These are phyloP conservation scores for Xylaria arbuscula DNA, from an alignment of 2,329 filamentous ascomycete species.

Conservation along the genomic window DNA sequence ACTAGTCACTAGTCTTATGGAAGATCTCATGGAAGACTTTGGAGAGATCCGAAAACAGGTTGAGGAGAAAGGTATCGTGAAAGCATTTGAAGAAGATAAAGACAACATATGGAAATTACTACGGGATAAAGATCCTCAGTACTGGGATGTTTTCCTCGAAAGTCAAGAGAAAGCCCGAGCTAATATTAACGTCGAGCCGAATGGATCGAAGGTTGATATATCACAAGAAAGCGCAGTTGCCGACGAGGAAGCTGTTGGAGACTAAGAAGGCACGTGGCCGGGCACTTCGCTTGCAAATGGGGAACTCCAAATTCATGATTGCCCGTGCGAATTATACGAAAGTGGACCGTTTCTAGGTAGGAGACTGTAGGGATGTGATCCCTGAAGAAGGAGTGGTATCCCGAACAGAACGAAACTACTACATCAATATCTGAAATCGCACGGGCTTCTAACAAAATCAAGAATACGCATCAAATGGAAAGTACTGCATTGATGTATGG, in stretches of 20 bases:
- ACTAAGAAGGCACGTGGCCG: conserved; percentile 39
- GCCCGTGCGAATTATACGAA: background rate
- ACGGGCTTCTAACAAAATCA: background rate
- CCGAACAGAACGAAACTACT: background rate
- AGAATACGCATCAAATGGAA: background rate
- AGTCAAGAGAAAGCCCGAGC: conserved; percentile 68
- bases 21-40: conserved; percentile 71
- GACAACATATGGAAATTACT: conserved; percentile 62
- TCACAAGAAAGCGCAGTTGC: conserved; percentile 32
- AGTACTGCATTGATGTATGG: conserved; percentile 13
- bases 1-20: conserved; percentile 70
- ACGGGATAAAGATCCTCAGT: conserved; percentile 71
- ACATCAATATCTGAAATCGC: background rate
- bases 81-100: conserved; percentile 69
- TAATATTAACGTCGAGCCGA: conserved; percentile 57
- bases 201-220: conserved; percentile 40
- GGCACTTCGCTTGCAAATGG: conserved; percentile 1
- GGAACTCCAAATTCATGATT: background rate
- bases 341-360: too few relatives aligned
- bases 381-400: too few relatives aligned
- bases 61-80: conserved; percentile 68
- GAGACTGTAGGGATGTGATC: too few relatives aligned
- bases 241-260: conserved; percentile 58
- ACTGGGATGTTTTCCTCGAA: conserved; percentile 73
- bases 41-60: conserved; percentile 66